Percentiles rank a stretch among this genome's conserved stretches.
These are phyloP conservation scores for Pythium brachiatum DNA, from an alignment of 352 stramenopile genomes.

Conservation along the genomic window DNA sequence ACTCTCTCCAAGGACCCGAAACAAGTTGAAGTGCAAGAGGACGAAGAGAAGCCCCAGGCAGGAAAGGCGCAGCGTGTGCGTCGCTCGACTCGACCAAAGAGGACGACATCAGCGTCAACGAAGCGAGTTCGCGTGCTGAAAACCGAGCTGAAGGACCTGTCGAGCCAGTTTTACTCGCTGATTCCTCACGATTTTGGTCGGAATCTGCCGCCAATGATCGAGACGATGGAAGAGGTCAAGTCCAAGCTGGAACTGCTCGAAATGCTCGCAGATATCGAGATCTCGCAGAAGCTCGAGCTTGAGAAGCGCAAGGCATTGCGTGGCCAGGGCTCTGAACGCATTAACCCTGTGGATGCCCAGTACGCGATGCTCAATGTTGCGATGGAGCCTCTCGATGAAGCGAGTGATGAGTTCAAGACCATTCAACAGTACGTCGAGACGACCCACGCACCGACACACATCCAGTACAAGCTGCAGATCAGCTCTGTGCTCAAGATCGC, in stretches of 20 bases:
- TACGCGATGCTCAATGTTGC: conserved; percentile 50
- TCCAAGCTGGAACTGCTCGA: conserved; percentile 61
- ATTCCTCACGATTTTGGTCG: conserved; percentile 73
- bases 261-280: conserved; percentile 57
- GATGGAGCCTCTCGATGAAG: conserved; percentile 41
- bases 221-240: conserved; percentile 52
- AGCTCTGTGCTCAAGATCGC: conserved; percentile 51
- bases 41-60: background rate
- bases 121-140: conserved; percentile 26
- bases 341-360: conserved; percentile 48
- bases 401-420: conserved; percentile 43
- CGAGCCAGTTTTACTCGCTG: conserved; percentile 67
- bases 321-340: conserved; percentile 2
- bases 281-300: conserved; percentile 52
- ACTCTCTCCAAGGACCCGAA: conserved; percentile 24
- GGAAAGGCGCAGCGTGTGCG: background rate
- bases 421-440: conserved; percentile 61
- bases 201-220: conserved; percentile 46
- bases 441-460: conserved; percentile 49
- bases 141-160: conserved; percentile 44
- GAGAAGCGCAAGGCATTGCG: conserved; percentile 27
- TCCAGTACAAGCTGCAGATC: conserved; percentile 47
- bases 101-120: conserved; percentile 17
- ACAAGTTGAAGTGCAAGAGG: background rate
- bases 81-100: conserved; percentile 21